phyloP scores from a whole-genome alignment of 2,329 filamentous ascomycete species.

The Aspergillus sp. region DNA sequence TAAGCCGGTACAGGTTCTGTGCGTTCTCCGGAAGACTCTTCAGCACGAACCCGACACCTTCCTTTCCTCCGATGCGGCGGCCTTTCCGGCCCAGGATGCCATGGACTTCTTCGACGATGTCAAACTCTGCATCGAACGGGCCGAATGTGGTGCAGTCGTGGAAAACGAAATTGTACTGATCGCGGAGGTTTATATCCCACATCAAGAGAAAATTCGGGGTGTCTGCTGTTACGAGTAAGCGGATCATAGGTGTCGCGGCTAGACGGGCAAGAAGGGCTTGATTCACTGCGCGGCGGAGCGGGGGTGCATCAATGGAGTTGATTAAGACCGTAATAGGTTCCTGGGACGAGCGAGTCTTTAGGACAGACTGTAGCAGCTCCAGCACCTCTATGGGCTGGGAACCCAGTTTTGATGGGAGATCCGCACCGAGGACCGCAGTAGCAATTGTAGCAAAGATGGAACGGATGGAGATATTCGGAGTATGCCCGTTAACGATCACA shows the following conservation, averaged over 20 bases:
- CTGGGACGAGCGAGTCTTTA: conserved; percentile 42
- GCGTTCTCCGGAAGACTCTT: conserved; percentile 89
- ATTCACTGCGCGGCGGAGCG: conserved; percentile 61
- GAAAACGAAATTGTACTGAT: conserved; percentile 77
- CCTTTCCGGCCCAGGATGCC: conserved; percentile 74
- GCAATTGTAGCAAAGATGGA: conserved; percentile 53
- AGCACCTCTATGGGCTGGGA: conserved; percentile 62
- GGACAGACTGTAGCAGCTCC: conserved; percentile 54
- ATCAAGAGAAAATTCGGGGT: conserved; percentile 79
- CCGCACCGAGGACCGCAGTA: conserved; percentile 46
- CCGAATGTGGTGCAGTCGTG: conserved; percentile 91
- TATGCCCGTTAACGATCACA: conserved; percentile 80
- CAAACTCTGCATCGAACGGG: conserved; percentile 63
- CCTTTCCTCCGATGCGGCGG: conserved; percentile 72
- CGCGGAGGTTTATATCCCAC: conserved; percentile 81
- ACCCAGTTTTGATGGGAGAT: conserved; percentile 44
- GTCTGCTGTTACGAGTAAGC: conserved; percentile 72
- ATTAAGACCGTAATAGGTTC: conserved; percentile 59
- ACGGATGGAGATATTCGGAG: conserved; percentile 37
- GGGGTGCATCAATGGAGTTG: conserved; percentile 75
- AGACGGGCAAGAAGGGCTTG: conserved; percentile 71
- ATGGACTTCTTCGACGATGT: conserved; percentile 85
- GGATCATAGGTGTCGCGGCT: conserved; percentile 63
- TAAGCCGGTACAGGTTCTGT: conserved; percentile 71
- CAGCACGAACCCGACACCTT: conserved; percentile 85